Evolutionary conservation across 192 early-diverging fungal species (phyloP), one percentile per base, ranked within the genome.

Genomic region (Geranomyces michiganensis): DNA sequence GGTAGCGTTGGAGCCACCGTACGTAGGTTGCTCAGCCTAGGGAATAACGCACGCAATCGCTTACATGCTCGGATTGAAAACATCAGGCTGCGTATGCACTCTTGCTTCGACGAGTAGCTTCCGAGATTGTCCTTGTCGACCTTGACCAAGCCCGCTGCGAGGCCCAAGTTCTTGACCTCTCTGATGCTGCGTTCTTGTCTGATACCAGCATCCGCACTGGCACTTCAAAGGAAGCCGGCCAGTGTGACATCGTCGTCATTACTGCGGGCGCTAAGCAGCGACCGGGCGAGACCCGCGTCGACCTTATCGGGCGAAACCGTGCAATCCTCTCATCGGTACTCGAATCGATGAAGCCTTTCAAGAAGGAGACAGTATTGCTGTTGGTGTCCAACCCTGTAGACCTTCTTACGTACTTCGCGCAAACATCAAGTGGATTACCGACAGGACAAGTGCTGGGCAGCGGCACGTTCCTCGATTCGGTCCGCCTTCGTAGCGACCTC

Each of bases 201-300:
- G 84, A 83, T 30, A 90, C 89, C 24, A 75, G 73, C 22, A 79
- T 92, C 66, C 84, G 85, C 53, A 76, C 75, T 49, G 5, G 5
- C n/a, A 79, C 86, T 29, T 79, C 76, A 56, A 72, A 89, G 74
- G 91, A 93, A 44, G 91, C 91, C 0, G 91, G 93, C 19, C 91
- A 93, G 72, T 87, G 86, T 10, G 92, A 93, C 65, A 89, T 94
- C 45, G 90, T 94, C 62, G 85, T 94, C 56, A 79, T 93, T 62
- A 93, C 91, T 32, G 93, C 93, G 2, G 93, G 93, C n/a, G 92
- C 92, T 21, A 90, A 90, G 51, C 93, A 94, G 70, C 88, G 87
- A 47, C 89, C 89, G 0, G 84, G 82, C 53, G 93, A 94, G 79
- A 82, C 88, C 3, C 84, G 93, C 0, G 29, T 78, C 36, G 62